A percentile compares a stretch with the other conserved stretches of the same genome.
phyloP scores from a whole-genome alignment of 2,329 filamentous ascomycete genomes.

The Capronia coronata region DNA sequence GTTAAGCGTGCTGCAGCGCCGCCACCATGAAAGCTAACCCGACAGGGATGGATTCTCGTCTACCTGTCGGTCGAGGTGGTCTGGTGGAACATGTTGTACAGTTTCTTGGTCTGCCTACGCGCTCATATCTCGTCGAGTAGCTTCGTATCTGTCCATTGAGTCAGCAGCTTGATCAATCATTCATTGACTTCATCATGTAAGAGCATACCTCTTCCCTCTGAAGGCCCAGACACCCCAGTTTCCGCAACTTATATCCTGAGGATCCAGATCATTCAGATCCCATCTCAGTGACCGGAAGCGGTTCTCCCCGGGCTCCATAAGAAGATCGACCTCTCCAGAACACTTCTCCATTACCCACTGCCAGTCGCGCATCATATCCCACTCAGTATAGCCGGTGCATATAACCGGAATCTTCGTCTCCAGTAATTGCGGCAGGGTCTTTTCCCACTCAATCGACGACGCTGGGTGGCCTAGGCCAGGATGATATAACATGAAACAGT shows the following conservation, averaged over 20 bases:
- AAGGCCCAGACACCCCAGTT: conserved; percentile 99
- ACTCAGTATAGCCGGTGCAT: conserved; percentile 91
- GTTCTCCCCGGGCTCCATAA: conserved; percentile 91
- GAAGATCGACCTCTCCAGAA: conserved; percentile 81
- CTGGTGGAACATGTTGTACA: neutral
- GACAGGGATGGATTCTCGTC: no score
- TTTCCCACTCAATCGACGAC: conserved; percentile 86
- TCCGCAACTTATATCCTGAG: conserved; percentile 86
- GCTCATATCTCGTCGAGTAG: conserved; percentile 18
- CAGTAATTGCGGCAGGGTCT: conserved; percentile 79
- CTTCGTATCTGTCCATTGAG: conserved; percentile 27
- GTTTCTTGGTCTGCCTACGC: neutral
- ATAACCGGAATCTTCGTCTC: conserved; percentile 95
- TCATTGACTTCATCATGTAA: neutral
- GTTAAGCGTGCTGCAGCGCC: neutral
- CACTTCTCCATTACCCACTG: conserved; percentile 82
- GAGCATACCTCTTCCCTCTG: conserved; percentile 79
- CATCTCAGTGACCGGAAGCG: conserved; percentile 86
- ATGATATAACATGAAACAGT: conserved; percentile 95
- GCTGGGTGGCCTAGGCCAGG: conserved; percentile 92
- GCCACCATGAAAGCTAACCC: neutral
- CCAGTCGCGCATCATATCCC: conserved; percentile 88
- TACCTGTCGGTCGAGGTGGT: no score
- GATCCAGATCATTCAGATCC: conserved; percentile 94
- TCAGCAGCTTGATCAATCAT: conserved; percentile 6